Evolutionary conservation across 2,329 filamentous ascomycete species (phyloP).

Genomic region (Penicillium sp.): DNA sequence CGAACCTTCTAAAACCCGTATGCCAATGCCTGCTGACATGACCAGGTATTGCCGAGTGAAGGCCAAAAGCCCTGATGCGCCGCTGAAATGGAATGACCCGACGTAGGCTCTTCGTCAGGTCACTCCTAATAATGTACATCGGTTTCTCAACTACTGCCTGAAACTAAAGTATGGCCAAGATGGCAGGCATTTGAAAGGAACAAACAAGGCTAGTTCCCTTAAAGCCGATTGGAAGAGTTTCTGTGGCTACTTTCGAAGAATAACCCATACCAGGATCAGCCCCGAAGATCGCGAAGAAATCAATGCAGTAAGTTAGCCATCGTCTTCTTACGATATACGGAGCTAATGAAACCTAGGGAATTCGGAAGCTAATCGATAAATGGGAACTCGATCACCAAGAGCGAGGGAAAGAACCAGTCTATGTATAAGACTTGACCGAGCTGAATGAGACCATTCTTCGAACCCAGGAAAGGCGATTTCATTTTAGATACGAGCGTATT

Average conservation of each 20-base stretch:
- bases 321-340: neutral
- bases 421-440: constrained; percentile 16
- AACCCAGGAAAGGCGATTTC: constrained; percentile 19
- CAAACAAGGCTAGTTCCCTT: constrained; percentile 16
- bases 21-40: too few species aligned
- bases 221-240: constrained; percentile 16
- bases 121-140: constrained; percentile 5
- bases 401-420: constrained; percentile 10
- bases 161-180: constrained; percentile 9
- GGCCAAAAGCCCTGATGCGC: neutral
- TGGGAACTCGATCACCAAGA: constrained; percentile 8
- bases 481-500: constrained; percentile 18
- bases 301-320: constrained; percentile 11
- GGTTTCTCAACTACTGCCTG: constrained; percentile 14
- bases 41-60: constrained; percentile 6
- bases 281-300: constrained; percentile 15
- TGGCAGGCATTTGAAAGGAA: constrained; percentile 11
- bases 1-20: too few species aligned
- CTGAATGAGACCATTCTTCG: constrained; percentile 16
- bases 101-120: constrained; percentile 6
- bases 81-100: constrained; percentile 9
- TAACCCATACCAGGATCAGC: constrained; percentile 10
- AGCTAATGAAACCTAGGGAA: constrained; percentile 12
- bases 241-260: constrained; percentile 12
- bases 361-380: constrained; percentile 16